Conservation (phyloP, 1,139 yeast species). For the Geotrichum macrosporum region DNA sequence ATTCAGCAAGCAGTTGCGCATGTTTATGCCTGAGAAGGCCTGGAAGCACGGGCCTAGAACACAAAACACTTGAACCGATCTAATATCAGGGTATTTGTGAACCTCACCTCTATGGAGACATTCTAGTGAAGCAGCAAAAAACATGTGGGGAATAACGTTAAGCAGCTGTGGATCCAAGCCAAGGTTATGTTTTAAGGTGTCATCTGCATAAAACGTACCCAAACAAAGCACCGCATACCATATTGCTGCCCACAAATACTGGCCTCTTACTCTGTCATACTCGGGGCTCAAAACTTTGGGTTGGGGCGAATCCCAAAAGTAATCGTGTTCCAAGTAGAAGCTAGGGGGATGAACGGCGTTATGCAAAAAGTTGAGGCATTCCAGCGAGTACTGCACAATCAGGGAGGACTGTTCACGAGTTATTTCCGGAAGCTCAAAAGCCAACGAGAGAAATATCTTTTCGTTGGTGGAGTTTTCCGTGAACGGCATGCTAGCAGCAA, state of each 20-base stretch:
- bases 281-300: constrained; percentile 17
- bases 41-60: constrained; percentile 36
- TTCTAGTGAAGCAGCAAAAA: constrained; percentile 38
- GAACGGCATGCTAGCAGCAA: constrained; percentile 21
- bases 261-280: constrained; percentile 22
- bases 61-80: constrained; percentile 35
- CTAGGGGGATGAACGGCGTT: constrained; percentile 23
- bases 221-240: constrained; percentile 39
- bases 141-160: constrained; percentile 34
- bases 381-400: constrained; percentile 19
- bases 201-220: constrained; percentile 37
- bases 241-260: constrained; percentile 37
- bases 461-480: constrained; percentile 15
- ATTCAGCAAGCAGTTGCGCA: constrained; percentile 34
- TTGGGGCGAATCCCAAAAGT: constrained; percentile 22
- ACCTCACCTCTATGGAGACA: constrained; percentile 39
- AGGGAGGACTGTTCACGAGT: constrained; percentile 18
- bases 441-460: constrained; percentile 20
- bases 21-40: constrained; percentile 37
- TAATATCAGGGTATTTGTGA: constrained; percentile 35
- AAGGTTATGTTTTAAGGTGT: constrained; percentile 27
- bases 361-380: constrained; percentile 22
- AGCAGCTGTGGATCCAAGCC: constrained; percentile 29
- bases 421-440: constrained; percentile 22
- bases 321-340: constrained; percentile 23